These are phyloP conservation scores for Paracoccidioides lutzii DNA, from an alignment of 2,329 filamentous ascomycete species.

Conservation along the genomic window DNA sequence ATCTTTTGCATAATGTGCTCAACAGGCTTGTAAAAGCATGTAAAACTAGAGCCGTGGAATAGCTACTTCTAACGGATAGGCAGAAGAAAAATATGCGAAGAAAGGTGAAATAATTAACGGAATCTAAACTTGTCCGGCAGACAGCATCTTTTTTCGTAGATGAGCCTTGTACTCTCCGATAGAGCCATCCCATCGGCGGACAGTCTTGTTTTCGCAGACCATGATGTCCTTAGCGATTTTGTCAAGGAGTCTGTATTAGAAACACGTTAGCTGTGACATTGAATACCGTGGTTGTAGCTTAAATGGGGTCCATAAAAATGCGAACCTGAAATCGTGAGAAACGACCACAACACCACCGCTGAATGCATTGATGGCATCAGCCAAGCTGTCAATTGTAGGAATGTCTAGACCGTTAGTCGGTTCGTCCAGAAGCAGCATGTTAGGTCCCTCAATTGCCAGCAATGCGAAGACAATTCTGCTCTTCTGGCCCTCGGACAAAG, in stretches of 20 bases:
- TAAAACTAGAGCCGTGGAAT: neutral
- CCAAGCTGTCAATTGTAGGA: constrained; percentile 92
- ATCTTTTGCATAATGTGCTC: too few relatives aligned
- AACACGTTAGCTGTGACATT: constrained; percentile 16
- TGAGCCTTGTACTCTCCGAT: constrained; percentile 98
- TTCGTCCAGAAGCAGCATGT: constrained; percentile 97
- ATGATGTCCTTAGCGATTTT: constrained; percentile 99
- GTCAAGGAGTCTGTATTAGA: constrained; percentile 66
- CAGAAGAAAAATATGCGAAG: neutral
- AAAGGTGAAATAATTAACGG: neutral
- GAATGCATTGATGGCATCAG: constrained; percentile 93
- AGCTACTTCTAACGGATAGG: neutral
- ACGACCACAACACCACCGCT: constrained; percentile 95
- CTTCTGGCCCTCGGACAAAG: constrained; percentile 94
- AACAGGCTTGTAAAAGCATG: too few relatives aligned
- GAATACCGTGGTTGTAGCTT: too few relatives aligned
- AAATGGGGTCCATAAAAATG: neutral
- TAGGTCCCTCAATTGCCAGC: constrained; percentile 85
- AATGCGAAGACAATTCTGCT: constrained; percentile 95
- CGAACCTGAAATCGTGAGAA: constrained; percentile 95
- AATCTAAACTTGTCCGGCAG: constrained; percentile 64
- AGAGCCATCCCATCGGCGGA: constrained; percentile 72
- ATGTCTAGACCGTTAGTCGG: constrained; percentile 99
- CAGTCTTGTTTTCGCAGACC: constrained; percentile 96
- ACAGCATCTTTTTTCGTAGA: constrained; percentile 97